Evolutionary conservation across 2,329 filamentous ascomycete species (phyloP), one percentile per base, ranked within the genome.

Genomic region (Alternaria conjuncta): DNA sequence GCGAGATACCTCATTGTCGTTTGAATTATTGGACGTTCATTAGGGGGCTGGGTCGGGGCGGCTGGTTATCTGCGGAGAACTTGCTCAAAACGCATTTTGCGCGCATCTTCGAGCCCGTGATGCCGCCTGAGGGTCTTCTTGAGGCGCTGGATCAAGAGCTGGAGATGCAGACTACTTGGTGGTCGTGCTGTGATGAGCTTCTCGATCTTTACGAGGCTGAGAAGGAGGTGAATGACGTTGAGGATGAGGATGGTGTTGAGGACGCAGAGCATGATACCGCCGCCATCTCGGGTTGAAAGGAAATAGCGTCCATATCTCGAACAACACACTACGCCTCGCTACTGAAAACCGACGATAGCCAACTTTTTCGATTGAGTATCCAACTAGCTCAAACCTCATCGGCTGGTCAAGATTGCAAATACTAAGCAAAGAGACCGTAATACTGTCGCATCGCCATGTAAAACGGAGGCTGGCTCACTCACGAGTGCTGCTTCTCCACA

Each of bases 81-180:
- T 4, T 51, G 49, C 49, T 51, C 18, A 13, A 51, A 12, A 51
- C 28, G 20, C 28, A 51, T 5, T 23, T 51, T 18, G 49, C 49
- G 15, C 30, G 30, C 4, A 51, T 51, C 12, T 51, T 51, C 5
- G 49, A 51, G 30, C 49, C 49, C 8, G 49, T 21, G 8, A 20
- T 51, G 9, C 49, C 49, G 20, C 18, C 49, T 10, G 49, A 21
- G 4, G 49, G 49, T 18, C 49, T 51, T 10, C 49, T 51, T 15
- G 49, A 51, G 49, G 49, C 49, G 2, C 49, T 51, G 21, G 49
- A 51, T 13, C 12, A 21, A 3, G 49, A 51, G 49, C 28, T 51
- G 18, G 49, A 51, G 20, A 51, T 51, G 28, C 49, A 51, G 49
- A 51, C 49, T 32, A 51, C 49, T 23, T 51, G 49, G 49, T 51